Base-by-base conservation (phyloP, 371 early-diverging fungal species). In the Mortierella sp. region DNA sequence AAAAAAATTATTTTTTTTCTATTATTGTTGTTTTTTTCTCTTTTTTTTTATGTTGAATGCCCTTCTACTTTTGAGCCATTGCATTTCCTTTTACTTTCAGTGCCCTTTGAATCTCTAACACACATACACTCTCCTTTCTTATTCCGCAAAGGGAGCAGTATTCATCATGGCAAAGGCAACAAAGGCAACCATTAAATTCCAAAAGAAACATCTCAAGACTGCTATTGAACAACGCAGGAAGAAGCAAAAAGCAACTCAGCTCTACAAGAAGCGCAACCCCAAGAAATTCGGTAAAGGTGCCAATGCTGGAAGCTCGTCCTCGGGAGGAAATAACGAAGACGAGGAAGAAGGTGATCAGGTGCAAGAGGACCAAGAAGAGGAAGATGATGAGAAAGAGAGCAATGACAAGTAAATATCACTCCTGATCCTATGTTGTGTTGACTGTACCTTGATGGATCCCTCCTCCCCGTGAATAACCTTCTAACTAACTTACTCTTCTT, bases 161-260 rank as follows among this genome's bases (percentile, higher is more conserved):
- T 60, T 62, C 64, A 83, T 30, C 49, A 92, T 91, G 92, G 91
- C 87, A 64, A 94, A 95, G 86, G 90, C 86, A 45, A 94, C 92
- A 77, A 97, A 97, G 83, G 80, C 93, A 14, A 96, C 95, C 6
- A 94, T 93, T 84, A 96, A 95, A 88, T 96, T 94, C 83, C 92
- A 94, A 83, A 93, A 95, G 87, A 92, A 88, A 73, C 90, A 94
- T 64, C 87, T 96, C 61, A 95, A 95, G 84, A 86, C 86, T 39
- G 89, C 88, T 35, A 83, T 94, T 49, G 89, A 87, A 70, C 66
- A 88, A 71, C 91, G 92, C 43, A 86, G 94, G 65, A 88, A 92
- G 68, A 89, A 93, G 77, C 83, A 88, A 65, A 90, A 93, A 74
- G 91, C 93, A 64, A 87, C 90, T 51, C 92, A 92, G 68, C 72